Percentiles rank a stretch among this genome's conserved stretches.
Conservation (phyloP, 176 grass and related monocot species). For the Phragmites australis region DNA sequence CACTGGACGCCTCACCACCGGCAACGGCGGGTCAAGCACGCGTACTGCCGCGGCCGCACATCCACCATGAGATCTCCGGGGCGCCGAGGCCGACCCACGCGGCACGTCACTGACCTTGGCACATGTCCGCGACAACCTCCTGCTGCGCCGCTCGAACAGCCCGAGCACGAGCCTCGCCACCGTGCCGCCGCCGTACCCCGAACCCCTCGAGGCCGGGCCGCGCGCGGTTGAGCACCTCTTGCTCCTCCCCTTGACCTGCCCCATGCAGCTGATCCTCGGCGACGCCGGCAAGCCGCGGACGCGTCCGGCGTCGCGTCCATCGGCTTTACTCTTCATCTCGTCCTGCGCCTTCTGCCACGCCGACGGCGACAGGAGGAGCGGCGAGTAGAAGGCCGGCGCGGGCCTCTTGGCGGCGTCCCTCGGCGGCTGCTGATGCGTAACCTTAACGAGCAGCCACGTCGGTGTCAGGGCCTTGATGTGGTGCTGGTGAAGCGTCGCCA, state of each 20-base stretch:
- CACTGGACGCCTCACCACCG: constrained; percentile 24
- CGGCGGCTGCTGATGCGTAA: not conserved
- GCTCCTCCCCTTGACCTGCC: constrained; percentile 44
- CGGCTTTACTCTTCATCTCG: not conserved
- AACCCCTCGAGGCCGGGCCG: not conserved
- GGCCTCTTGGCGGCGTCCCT: constrained; percentile 24
- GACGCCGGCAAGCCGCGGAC: constrained; percentile 17
- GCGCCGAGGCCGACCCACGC: not conserved
- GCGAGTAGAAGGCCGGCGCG: constrained; percentile 11
- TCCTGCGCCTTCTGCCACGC: constrained; percentile 32
- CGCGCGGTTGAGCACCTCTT: not conserved
- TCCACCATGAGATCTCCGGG: not conserved
- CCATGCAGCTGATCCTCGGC: constrained; percentile 56
- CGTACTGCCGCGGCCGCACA: not conserved
- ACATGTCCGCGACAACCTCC: constrained; percentile 19
- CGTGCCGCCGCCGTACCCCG: not conserved
- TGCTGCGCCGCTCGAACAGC: constrained; percentile 30
- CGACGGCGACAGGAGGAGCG: constrained; percentile 36
- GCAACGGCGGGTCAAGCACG: constrained; percentile 39
- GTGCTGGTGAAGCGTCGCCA: constrained; percentile 32
- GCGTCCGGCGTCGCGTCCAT: not conserved
- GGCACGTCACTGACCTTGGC: constrained; percentile 44
- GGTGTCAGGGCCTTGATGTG: constrained; percentile 32
- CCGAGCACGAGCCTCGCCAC: constrained; percentile 19
- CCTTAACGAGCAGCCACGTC: constrained; percentile 32